These are phyloP conservation scores for Wickerhamomyces bovis DNA, from an alignment of 805 yeast genomes.

Conservation along the genomic window DNA sequence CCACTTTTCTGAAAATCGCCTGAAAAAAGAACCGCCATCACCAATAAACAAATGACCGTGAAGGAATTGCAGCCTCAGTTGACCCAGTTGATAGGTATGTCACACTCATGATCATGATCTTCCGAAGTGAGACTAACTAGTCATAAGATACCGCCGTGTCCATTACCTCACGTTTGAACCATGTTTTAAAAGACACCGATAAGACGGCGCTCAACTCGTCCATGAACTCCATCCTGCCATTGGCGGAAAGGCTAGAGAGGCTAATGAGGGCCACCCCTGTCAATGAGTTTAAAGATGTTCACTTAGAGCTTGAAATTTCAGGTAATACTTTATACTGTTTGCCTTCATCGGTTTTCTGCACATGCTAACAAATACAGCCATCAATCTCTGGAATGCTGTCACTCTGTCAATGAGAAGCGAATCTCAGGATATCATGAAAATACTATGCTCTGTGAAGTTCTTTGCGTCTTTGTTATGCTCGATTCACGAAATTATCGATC, in stretches of 20 bases:
- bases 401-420: constrained; percentile 23
- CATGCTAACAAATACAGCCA: constrained; percentile 14
- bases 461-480: constrained; percentile 29
- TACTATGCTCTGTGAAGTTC: constrained; percentile 16
- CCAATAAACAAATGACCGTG: constrained; percentile 1
- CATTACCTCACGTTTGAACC: constrained; percentile 7
- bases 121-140: background rate
- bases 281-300: constrained; percentile 13
- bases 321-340: constrained; percentile 1
- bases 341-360: background rate
- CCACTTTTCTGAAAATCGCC: background rate
- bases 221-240: constrained; percentile 22
- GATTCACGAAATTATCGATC: constrained; percentile 24
- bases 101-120: background rate
- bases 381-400: constrained; percentile 33
- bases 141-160: constrained; percentile 13
- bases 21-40: background rate
- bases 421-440: constrained; percentile 3
- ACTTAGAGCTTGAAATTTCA: constrained; percentile 23
- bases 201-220: constrained; percentile 14
- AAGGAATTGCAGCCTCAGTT: constrained; percentile 13
- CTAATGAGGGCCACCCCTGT: constrained; percentile 22
- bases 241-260: constrained; percentile 28
- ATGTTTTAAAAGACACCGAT: constrained; percentile 10
- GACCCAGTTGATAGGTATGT: constrained; percentile 17